Evolutionary conservation across 257 asterid species (phyloP).

Genomic region (Petunia axillaris): DNA sequence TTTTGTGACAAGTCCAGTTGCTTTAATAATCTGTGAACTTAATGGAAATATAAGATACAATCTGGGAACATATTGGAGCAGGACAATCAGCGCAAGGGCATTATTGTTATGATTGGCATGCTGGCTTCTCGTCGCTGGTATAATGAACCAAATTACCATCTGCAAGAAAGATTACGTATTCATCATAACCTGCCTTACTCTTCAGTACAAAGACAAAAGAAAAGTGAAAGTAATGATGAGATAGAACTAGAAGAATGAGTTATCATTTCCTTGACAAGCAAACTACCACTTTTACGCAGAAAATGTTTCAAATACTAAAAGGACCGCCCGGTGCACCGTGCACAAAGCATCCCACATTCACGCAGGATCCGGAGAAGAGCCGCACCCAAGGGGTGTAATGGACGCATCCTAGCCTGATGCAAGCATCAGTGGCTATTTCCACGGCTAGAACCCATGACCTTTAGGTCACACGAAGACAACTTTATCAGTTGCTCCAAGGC

Average conservation of each 20-base stretch:
- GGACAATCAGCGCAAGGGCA: constrained; percentile 92
- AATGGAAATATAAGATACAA: constrained; percentile 90
- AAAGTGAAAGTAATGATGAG: constrained; percentile 7
- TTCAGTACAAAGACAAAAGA: constrained; percentile 22
- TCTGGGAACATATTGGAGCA: constrained; percentile 90
- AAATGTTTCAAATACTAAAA: background rate
- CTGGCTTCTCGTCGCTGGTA: constrained; percentile 75
- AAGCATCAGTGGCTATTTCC: too few relatives aligned
- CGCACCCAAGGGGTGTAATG: too few relatives aligned
- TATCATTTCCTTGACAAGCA: background rate
- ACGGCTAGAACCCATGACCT: too few relatives aligned
- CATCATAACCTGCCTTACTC: background rate
- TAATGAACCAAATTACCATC: constrained; percentile 91
- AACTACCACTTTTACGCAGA: constrained; percentile 1
- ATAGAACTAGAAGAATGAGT: background rate
- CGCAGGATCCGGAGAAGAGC: too few relatives aligned
- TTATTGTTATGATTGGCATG: constrained; percentile 75
- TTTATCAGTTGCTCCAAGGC: too few relatives aligned
- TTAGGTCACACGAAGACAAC: too few relatives aligned
- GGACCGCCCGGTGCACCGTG: too few relatives aligned
- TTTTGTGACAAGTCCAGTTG: constrained; percentile 97
- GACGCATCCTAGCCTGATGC: too few relatives aligned
- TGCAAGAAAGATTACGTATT: constrained; percentile 38
- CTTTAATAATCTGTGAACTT: constrained; percentile 91
- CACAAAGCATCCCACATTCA: too few relatives aligned